phyloP scores from a whole-genome alignment of 2,329 filamentous ascomycete genomes.

The Colletotrichum nymphaeae region DNA sequence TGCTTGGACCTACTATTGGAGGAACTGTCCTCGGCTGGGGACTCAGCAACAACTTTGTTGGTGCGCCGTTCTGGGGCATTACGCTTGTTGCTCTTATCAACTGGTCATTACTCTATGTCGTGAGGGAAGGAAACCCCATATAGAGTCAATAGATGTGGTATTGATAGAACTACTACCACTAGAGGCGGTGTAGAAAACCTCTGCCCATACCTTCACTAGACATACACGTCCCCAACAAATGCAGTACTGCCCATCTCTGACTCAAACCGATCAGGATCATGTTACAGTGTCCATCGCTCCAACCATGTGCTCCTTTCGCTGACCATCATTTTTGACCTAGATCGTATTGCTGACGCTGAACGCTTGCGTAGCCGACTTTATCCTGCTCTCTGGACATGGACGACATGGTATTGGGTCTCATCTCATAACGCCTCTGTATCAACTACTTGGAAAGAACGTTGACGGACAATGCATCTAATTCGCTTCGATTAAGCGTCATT shows the following conservation, averaged over 20 bases:
- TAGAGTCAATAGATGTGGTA: not conserved
- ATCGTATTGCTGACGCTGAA: not conserved
- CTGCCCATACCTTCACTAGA: not conserved
- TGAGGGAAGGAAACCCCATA: not conserved
- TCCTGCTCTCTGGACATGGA: not conserved
- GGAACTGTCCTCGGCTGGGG: conserved; percentile 41
- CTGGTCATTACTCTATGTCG: conserved; percentile 3
- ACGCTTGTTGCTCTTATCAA: conserved; percentile 10
- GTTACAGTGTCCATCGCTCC: no score
- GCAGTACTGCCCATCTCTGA: not conserved
- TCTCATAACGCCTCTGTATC: not conserved
- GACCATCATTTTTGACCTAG: no score
- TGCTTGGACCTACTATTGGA: conserved; percentile 40
- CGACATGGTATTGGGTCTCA: no score
- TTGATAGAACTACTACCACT: not conserved
- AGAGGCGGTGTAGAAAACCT: not conserved
- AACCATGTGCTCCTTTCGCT: no score
- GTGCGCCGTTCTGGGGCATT: conserved; percentile 38
- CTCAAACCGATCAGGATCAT: no score
- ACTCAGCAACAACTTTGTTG: conserved; percentile 38
- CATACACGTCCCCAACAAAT: not conserved
- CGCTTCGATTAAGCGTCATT: not conserved
- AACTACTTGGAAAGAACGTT: not conserved
- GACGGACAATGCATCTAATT: not conserved
- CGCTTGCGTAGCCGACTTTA: not conserved